These are phyloP conservation scores for Verticillium isaacii DNA, from an alignment of 2,329 filamentous ascomycete species.

Conservation along the genomic window DNA sequence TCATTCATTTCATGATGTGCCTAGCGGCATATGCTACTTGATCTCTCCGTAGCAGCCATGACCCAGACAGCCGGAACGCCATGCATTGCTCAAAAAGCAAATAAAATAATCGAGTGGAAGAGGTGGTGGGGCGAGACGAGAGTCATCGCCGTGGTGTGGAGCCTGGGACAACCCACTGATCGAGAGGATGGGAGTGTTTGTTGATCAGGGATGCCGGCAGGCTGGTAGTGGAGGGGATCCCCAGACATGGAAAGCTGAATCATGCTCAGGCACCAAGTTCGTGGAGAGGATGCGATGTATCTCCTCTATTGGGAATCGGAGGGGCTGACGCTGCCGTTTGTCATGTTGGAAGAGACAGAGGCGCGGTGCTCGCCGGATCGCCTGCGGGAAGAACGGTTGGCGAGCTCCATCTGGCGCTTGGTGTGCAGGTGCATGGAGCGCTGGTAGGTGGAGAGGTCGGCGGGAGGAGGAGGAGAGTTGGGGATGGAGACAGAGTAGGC, in stretches of 20 bases:
- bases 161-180: not conserved
- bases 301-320: not conserved
- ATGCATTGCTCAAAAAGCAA: not conserved
- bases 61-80: not conserved
- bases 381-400: slow-evolving; percentile 36
- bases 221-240: not conserved
- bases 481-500: slow-evolving; percentile 21
- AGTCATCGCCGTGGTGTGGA: not conserved
- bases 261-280: not conserved
- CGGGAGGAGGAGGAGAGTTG: slow-evolving; percentile 31
- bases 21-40: not conserved
- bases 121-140: not conserved
- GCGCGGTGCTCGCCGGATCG: slow-evolving; percentile 10
- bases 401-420: slow-evolving; percentile 59
- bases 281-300: too few relatives aligned
- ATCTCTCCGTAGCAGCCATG: not conserved
- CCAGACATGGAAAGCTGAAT: not conserved
- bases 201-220: not conserved
- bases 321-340: slow-evolving; percentile 19
- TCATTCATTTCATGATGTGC: not conserved
- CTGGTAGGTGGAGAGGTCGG: slow-evolving; percentile 51
- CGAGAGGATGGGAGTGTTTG: not conserved
- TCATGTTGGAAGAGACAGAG: slow-evolving; percentile 13
- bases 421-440: slow-evolving; percentile 61
- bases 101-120: not conserved